These are phyloP conservation scores for Solanum hybrid DNA, from an alignment of 305 asterid genomes.

Conservation along the genomic window DNA sequence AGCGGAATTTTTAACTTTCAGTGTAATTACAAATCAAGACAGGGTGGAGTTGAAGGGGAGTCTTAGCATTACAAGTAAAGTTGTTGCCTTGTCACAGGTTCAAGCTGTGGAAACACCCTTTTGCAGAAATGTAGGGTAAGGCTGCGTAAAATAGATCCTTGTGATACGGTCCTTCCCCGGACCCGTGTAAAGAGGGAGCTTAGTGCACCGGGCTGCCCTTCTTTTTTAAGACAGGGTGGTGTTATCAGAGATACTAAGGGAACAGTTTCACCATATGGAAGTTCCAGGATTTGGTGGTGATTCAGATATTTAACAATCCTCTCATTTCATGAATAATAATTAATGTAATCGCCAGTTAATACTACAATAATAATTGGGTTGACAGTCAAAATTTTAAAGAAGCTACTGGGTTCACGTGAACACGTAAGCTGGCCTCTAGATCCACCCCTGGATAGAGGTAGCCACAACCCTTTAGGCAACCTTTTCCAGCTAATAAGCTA, in stretches of 20 bases:
- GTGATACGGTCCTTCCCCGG: not conserved
- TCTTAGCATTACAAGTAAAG: not conserved
- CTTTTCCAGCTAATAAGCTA: not conserved
- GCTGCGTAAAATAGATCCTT: not conserved
- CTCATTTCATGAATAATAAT: not conserved
- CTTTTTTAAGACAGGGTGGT: not conserved
- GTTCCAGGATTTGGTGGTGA: not conserved
- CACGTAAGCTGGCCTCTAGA: not conserved
- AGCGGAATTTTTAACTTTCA: not conserved
- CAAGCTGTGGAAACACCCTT: not conserved
- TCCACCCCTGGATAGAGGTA: not conserved
- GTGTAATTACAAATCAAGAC: not conserved
- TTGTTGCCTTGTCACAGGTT: not conserved
- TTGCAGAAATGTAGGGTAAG: not conserved
- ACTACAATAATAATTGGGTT: not conserved
- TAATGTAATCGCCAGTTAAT: not conserved
- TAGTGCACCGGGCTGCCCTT: not conserved
- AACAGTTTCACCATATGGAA: not conserved
- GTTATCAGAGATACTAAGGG: not conserved
- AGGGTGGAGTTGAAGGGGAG: not conserved
- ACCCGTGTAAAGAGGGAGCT: not conserved
- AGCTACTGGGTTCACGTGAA: not conserved
- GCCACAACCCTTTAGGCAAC: not conserved
- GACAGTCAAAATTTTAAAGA: not conserved
- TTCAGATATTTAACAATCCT: not conserved